A percentile compares a stretch with the other conserved stretches of the same genome.
Evolutionary conservation across 2,329 filamentous ascomycete genomes (phyloP).

Genomic region (Pseudopyrenochaeta lycopersici): DNA sequence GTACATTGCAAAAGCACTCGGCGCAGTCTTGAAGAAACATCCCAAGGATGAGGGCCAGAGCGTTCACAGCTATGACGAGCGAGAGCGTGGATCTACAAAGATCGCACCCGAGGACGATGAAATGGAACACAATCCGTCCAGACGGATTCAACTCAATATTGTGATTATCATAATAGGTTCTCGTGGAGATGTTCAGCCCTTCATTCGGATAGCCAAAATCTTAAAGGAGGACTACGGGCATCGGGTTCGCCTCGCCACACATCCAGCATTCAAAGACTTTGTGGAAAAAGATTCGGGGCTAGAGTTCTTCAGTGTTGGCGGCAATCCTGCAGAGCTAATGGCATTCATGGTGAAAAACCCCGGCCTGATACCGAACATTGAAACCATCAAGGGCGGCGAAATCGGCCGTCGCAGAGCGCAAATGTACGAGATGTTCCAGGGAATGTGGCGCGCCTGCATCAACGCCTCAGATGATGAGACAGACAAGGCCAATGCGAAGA

Average conservation of each 20-base stretch:
- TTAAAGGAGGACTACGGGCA: slow-evolving; percentile 77
- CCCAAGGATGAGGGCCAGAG: slow-evolving; percentile 52
- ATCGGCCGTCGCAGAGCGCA: slow-evolving; percentile 71
- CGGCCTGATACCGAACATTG: slow-evolving; percentile 77
- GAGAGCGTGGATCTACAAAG: slow-evolving; percentile 21
- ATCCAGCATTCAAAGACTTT: slow-evolving; percentile 79
- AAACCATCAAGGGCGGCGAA: slow-evolving; percentile 77
- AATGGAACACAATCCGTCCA: slow-evolving; percentile 42
- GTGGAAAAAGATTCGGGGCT: slow-evolving; percentile 75
- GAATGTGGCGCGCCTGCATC: slow-evolving; percentile 82
- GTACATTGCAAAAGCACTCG: slow-evolving; percentile 77
- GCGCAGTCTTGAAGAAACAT: slow-evolving; percentile 68
- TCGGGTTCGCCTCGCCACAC: slow-evolving; percentile 79
- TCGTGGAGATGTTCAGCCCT: slow-evolving; percentile 82
- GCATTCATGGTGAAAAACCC: slow-evolving; percentile 89
- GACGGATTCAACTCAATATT: slow-evolving; percentile 71
- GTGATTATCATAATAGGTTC: slow-evolving; percentile 86
- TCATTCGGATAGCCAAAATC: slow-evolving; percentile 76
- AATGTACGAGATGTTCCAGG: slow-evolving; percentile 85
- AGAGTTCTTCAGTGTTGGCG: slow-evolving; percentile 83
- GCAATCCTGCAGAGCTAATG: slow-evolving; percentile 83
- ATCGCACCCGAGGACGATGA: slow-evolving; percentile 44
- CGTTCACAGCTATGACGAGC: slow-evolving; percentile 23
- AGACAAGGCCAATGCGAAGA: slow-evolving; percentile 66
- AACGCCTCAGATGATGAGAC: slow-evolving; percentile 75